Evolutionary conservation across 2,329 filamentous ascomycete genomes (phyloP).

Genomic region (Fonsecaea multimorphosa): DNA sequence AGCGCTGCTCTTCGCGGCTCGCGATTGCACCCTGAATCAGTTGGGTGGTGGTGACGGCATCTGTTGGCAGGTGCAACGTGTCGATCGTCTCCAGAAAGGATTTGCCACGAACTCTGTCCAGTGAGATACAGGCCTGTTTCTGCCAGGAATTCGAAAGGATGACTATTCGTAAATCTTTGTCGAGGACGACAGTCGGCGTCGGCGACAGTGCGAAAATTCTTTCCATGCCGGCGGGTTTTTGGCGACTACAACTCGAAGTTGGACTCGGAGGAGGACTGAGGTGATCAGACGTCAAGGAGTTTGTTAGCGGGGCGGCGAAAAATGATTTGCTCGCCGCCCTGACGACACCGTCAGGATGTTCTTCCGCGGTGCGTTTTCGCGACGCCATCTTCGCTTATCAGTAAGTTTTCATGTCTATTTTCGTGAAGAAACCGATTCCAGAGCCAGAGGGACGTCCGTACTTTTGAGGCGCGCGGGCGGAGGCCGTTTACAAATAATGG

Average conservation of each 20-base stretch:
- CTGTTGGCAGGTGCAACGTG: conserved; percentile 44
- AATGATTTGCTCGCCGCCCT: conserved; percentile 19
- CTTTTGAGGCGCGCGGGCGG: background rate
- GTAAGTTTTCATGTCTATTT: conserved; percentile 8
- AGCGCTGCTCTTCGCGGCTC: conserved; percentile 45
- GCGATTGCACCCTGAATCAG: conserved; percentile 48
- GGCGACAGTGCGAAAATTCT: conserved; percentile 43
- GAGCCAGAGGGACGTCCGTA: conserved; percentile 4
- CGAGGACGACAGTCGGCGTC: conserved; percentile 48
- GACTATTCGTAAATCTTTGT: conserved; percentile 46
- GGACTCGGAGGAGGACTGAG: conserved; percentile 30
- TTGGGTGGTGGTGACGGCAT: conserved; percentile 46
- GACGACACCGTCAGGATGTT: conserved; percentile 25
- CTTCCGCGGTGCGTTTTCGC: conserved; percentile 29
- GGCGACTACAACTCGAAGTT: conserved; percentile 13
- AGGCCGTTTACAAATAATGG: conserved; percentile 2
- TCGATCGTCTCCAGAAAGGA: conserved; percentile 51
- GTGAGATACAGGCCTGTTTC: conserved; percentile 43
- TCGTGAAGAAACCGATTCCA: background rate
- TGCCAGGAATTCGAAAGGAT: conserved; percentile 55
- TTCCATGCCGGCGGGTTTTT: conserved; percentile 33
- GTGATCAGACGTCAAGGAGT: conserved; percentile 24
- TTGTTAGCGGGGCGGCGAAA: conserved; percentile 24
- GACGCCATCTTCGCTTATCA: conserved; percentile 31
- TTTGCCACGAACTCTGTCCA: conserved; percentile 46